Evolutionary conservation across 2,329 filamentous ascomycete genomes (phyloP).

Genomic region (Mycosphaerella arachidis): DNA sequence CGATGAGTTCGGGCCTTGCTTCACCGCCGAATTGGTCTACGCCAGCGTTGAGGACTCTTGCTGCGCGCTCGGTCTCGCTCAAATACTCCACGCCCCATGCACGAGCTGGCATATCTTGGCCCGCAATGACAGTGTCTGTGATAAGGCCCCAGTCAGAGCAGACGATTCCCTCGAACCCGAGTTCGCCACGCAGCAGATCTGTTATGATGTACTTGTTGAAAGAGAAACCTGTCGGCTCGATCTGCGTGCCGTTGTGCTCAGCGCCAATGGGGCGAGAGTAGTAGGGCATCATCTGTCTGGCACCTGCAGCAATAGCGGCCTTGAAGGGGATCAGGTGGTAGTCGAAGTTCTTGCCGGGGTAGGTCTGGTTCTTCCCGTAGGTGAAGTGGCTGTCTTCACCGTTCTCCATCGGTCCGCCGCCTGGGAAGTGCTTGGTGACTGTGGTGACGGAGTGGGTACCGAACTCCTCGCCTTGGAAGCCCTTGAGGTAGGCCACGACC

Average conservation of each 20-base stretch:
- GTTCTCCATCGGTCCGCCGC: conserved; percentile 46
- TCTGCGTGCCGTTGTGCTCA: conserved; percentile 35
- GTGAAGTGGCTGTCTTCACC: conserved; percentile 52
- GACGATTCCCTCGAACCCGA: conserved; percentile 51
- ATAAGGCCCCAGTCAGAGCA: conserved; percentile 52
- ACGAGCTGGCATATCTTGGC: conserved; percentile 45
- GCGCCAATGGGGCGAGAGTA: conserved; percentile 44
- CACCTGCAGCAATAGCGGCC: conserved; percentile 47
- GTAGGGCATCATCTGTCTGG: conserved; percentile 51
- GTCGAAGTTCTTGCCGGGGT: conserved; percentile 49
- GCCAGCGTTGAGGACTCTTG: conserved; percentile 47
- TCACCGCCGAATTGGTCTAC: conserved; percentile 53
- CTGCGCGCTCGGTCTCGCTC: conserved; percentile 40
- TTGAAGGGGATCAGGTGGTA: conserved; percentile 50
- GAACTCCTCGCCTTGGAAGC: conserved; percentile 45
- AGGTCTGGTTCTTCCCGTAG: conserved; percentile 50
- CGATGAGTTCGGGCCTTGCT: conserved; percentile 45
- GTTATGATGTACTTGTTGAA: conserved; percentile 53
- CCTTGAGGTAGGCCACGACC: conserved; percentile 43
- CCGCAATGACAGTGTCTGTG: conserved; percentile 41
- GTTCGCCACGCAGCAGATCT: conserved; percentile 43
- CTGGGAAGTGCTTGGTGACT: conserved; percentile 53
- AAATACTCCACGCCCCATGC: conserved; percentile 50
- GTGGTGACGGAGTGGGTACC: conserved; percentile 44
- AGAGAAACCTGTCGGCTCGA: conserved; percentile 46